Base-by-base conservation (phyloP, 1,139 yeast genomes). In the Lodderomyces oxycetoniae region DNA sequence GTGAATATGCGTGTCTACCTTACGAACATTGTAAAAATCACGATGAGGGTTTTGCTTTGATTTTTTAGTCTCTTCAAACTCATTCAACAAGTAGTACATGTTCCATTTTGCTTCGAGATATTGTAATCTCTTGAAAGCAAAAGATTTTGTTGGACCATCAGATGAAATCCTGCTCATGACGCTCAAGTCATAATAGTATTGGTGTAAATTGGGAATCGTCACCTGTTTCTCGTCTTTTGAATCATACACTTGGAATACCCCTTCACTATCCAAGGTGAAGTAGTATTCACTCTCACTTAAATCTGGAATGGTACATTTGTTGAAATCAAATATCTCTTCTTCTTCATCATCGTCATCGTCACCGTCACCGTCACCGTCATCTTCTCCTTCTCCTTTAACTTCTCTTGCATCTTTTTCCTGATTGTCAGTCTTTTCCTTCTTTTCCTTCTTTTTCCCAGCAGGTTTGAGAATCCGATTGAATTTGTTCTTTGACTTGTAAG, bases 1-100 rank as follows among this genome's bases (percentile, higher is more conserved):
- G 58, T 93, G 99, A 51, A 93, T 95, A 68, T 93, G 99, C 10
- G 98, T 93, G 53, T 93, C 99, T 29, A 93, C 99, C 57, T 93
- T 93, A 67, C 98, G 79, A 32, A 93, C 98, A 53, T 93, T 93
- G 63, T 93, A 93, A 52, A 93, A 93, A 60, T 93, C 99, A 57
- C 98, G 78, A 57, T 91, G 99, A 3, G 96, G 96, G 43, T 86
- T 68, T 24, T 58, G 52, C 40, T 84, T 44, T 12, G 95, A 81
- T 44, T 85, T 93, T 16, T 91, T 79, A 12, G 81, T 83, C 57
- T 93, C 99, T 52, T 87, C 95, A 55, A 86, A 89, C 52, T 91
- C 97, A 54, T 91, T 89, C 46, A 89, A 67, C 44, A 93, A 61
- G 41, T 78, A 76, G 61, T 91, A 91, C 59, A 93, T 62, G 55